Evolutionary conservation across 176 grass and related monocot genomes (phyloP), one percentile per base, ranked within the genome.

Genomic region (Pontederia paniculata): DNA sequence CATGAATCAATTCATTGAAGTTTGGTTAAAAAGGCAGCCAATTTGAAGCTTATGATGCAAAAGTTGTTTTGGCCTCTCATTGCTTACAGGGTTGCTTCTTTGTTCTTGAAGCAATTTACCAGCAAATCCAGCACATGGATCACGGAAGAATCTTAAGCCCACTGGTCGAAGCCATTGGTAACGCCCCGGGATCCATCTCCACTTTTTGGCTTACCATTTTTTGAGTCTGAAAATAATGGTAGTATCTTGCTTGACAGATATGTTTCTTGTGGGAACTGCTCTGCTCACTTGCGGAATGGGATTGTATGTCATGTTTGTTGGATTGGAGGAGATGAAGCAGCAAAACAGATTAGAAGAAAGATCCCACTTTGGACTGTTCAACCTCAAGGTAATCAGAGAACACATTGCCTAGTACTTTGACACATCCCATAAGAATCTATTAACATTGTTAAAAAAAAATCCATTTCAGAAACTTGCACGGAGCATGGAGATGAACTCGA

Each of bases 221-320:
- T 4, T 12, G 10, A 31, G 14, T 22, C 19, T 5, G 43, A 20
- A 8, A 17, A 8, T 23, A 5, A 37, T 28, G 12, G 28, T 37
- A 37, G 28, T 37, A 37, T 37, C 7, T 37, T 37, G n/a, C 1
- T 11, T 59, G 49, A 74, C 75, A 89, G 90, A 89, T 54, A 86
- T 89, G 90, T 96, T 96, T 52, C 77, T 96, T 13, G 68, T 89
- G 14, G 90, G 85, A 66, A 83, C 90, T 31, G 85, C 90, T 3
- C 58, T 96, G 71, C 85, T 96, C 12, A 86, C 79, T 1, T 96
- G 89, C 21, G 90, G 76, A 50, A 89, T 96, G 79, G 79, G 85
- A 16, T 28, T 96, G 53, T 81, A 81, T 52, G 53, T 45, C 63
- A 89, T 84, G 76, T 89, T 89, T 22, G 63, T 69, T 8, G 63